Percentiles rank a stretch among this genome's conserved stretches.
Conservation (phyloP, 2,329 filamentous ascomycete genomes). For the Calonectria pseudoturangicola region DNA sequence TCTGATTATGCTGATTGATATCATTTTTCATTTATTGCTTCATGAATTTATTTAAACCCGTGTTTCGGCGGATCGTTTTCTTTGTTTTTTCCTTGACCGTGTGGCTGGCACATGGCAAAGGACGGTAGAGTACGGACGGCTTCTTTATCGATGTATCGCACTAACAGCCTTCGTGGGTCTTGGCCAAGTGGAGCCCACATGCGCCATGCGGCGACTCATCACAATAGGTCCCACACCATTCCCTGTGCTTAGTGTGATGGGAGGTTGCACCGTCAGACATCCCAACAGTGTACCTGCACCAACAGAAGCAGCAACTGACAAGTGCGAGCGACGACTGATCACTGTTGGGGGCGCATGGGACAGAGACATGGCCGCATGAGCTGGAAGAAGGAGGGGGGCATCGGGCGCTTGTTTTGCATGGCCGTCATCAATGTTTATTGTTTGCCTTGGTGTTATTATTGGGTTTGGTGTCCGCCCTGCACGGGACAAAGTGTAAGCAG, state of each 20-base stretch:
- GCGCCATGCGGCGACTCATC: conserved; percentile 50
- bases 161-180: conserved; percentile 44
- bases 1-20: too few relatives aligned
- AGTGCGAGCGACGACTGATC: conserved; percentile 44
- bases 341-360: conserved; percentile 34
- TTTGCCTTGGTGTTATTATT: conserved; percentile 28
- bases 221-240: conserved; percentile 44
- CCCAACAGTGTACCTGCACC: conserved; percentile 45
- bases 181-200: conserved; percentile 44
- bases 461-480: conserved; percentile 8
- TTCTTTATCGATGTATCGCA: conserved; percentile 45
- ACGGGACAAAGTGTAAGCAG: conserved; percentile 27
- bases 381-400: conserved; percentile 19
- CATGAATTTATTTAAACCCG: too few relatives aligned
- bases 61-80: too few relatives aligned
- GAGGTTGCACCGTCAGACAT: conserved; percentile 54
- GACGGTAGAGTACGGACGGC: conserved; percentile 31
- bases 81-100: too few relatives aligned
- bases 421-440: conserved; percentile 26
- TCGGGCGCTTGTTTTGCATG: conserved; percentile 9
- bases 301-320: conserved; percentile 46
- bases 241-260: conserved; percentile 44
- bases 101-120: conserved; percentile 23
- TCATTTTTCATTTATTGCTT: too few relatives aligned
- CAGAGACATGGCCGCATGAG: conserved; percentile 27